phyloP scores from a whole-genome alignment of 108 stramenopile species.

The Nannochloropsis gaditana region DNA sequence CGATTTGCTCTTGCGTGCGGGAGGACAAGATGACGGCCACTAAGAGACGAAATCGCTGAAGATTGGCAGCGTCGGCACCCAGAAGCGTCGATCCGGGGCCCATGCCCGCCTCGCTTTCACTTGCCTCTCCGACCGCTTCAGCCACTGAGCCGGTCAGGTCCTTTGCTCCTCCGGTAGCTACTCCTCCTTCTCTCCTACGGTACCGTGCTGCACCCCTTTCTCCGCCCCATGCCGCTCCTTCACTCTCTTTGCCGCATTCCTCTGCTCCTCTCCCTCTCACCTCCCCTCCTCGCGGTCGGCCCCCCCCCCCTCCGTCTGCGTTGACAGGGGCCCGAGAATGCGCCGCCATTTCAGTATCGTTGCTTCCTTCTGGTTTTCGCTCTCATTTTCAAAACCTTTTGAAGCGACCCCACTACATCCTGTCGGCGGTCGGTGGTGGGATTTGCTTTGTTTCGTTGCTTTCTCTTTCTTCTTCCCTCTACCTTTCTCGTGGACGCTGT shows the following conservation, averaged over 20 bases:
- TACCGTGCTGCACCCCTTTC: background rate
- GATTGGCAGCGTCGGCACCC: background rate
- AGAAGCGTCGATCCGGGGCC: too few relatives aligned
- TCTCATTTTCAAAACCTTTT: background rate
- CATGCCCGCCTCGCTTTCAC: too few relatives aligned
- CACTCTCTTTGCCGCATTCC: background rate
- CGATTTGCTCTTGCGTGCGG: background rate
- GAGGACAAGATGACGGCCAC: background rate
- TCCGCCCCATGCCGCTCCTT: background rate
- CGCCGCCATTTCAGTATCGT: constrained; percentile 5
- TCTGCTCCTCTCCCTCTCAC: background rate
- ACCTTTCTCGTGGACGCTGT: background rate
- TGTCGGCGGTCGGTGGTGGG: too few relatives aligned
- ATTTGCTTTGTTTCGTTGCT: background rate
- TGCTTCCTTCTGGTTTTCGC: background rate
- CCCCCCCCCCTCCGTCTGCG: background rate
- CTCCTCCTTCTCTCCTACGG: background rate
- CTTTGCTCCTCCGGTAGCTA: background rate
- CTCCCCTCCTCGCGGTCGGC: background rate
- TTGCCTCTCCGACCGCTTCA: too few relatives aligned
- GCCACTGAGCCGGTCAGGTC: background rate
- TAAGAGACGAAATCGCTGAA: background rate
- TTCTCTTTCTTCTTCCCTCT: background rate
- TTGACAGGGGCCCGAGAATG: background rate
- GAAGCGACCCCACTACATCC: background rate